Conservation (phyloP, 257 asterid species). For the Solanum virginianum region DNA sequence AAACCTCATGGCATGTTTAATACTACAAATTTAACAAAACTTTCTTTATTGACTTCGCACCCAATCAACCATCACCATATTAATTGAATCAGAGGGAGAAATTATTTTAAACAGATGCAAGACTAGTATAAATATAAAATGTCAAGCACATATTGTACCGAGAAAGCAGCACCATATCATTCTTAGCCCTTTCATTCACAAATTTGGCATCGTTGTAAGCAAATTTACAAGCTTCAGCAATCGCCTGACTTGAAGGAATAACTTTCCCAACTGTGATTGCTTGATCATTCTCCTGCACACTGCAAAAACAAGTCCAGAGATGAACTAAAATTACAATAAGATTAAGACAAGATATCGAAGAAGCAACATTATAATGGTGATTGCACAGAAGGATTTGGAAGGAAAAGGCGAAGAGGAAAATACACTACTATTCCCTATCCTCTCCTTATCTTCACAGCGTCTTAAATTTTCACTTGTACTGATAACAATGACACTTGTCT, state of each 20-base stretch:
- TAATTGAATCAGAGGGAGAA: background rate
- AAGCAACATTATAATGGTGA: background rate
- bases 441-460: background rate
- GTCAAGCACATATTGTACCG: slow-evolving; percentile 27
- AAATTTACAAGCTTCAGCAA: slow-evolving; percentile 88
- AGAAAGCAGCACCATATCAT: slow-evolving; percentile 73
- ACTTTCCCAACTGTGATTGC: slow-evolving; percentile 27
- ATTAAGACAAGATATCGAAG: background rate
- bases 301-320: slow-evolving; percentile 14
- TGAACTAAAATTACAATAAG: background rate
- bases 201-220: slow-evolving; percentile 72
- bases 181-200: slow-evolving; percentile 82
- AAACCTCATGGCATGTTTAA: background rate
- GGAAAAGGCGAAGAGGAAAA: background rate
- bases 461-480: too few species aligned
- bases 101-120: background rate
- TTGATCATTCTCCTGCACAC: slow-evolving; percentile 35
- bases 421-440: background rate
- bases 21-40: background rate
- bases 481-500: background rate
- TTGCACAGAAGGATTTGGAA: background rate
- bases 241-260: slow-evolving; percentile 39
- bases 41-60: background rate
- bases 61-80: background rate
- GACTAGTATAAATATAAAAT: background rate